Evolutionary conservation across 2,329 filamentous ascomycete genomes (phyloP).

Genomic region (Rugonectria rugulosa): DNA sequence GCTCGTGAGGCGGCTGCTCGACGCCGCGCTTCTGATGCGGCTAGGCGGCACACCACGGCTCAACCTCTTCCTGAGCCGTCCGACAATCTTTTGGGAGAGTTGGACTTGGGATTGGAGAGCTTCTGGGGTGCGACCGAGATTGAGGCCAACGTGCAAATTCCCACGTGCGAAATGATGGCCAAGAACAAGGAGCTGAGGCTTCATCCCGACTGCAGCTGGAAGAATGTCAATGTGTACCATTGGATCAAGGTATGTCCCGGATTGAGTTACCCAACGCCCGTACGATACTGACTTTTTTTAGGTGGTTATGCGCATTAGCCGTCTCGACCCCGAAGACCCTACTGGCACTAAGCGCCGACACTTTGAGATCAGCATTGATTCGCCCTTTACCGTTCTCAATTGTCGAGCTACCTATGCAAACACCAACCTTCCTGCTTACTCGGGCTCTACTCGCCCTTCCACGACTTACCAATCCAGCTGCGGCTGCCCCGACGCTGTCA

Average conservation of each 20-base stretch:
- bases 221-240: constrained; percentile 92
- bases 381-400: constrained; percentile 90
- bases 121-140: constrained; percentile 91
- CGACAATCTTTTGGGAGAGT: constrained; percentile 81
- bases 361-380: constrained; percentile 97
- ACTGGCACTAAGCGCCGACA: constrained; percentile 77
- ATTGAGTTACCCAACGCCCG: background rate
- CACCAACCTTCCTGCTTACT: constrained; percentile 83
- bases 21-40: constrained; percentile 63
- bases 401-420: constrained; percentile 94
- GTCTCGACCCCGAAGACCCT: constrained; percentile 79
- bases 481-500: constrained; percentile 63
- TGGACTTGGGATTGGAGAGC: constrained; percentile 73
- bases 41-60: constrained; percentile 48
- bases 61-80: constrained; percentile 57
- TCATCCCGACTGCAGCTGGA: constrained; percentile 92
- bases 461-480: constrained; percentile 54
- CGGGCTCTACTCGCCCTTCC: constrained; percentile 59
- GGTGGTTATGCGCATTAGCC: constrained; percentile 93
- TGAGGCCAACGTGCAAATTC: constrained; percentile 91
- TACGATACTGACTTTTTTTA: constrained; percentile 45
- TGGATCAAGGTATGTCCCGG: constrained; percentile 83
- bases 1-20: constrained; percentile 56
- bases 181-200: constrained; percentile 71
- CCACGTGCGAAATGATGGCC: constrained; percentile 86